A percentile compares a stretch with the other conserved stretches of the same genome.
These are phyloP conservation scores for Phytophthora pini DNA, from an alignment of 352 stramenopile genomes.

Conservation along the genomic window DNA sequence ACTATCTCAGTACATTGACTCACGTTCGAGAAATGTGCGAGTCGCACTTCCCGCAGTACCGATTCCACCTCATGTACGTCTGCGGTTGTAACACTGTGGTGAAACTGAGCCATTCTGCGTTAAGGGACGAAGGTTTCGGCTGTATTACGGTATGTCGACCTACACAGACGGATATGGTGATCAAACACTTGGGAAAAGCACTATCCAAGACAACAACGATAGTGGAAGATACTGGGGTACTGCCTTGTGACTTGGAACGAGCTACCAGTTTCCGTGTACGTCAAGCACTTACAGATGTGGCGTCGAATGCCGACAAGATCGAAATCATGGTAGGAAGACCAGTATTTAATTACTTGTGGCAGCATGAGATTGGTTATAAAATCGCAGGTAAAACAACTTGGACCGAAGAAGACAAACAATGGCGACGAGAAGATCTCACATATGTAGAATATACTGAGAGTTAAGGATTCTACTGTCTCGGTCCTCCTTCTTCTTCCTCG, in stretches of 20 bases:
- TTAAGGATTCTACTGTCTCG: slow-evolving; percentile 20
- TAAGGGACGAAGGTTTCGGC: slow-evolving; percentile 72
- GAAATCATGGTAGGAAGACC: slow-evolving; percentile 80
- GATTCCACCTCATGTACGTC: slow-evolving; percentile 81
- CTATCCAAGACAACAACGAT: slow-evolving; percentile 67
- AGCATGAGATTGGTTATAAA: slow-evolving; percentile 64
- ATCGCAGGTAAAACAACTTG: slow-evolving; percentile 62
- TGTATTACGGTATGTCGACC: slow-evolving; percentile 74
- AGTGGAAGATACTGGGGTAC: slow-evolving; percentile 73
- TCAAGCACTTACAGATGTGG: slow-evolving; percentile 47
- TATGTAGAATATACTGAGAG: slow-evolving; percentile 82
- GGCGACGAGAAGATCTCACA: slow-evolving; percentile 62
- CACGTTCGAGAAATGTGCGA: slow-evolving; percentile 83
- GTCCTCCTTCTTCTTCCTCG: slow-evolving; percentile 16
- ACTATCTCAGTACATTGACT: slow-evolving; percentile 79
- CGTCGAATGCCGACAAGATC: slow-evolving; percentile 39
- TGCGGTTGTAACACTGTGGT: slow-evolving; percentile 83
- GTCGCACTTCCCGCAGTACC: slow-evolving; percentile 61
- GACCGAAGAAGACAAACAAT: slow-evolving; percentile 73
- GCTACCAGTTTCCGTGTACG: slow-evolving; percentile 72
- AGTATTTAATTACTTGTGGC: slow-evolving; percentile 66
- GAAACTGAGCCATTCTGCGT: slow-evolving; percentile 75
- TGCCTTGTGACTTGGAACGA: slow-evolving; percentile 71
- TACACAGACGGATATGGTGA: slow-evolving; percentile 72
- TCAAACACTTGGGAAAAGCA: slow-evolving; percentile 74